Conservation (phyloP, 352 stramenopile genomes). For the Pythium grandisporangium region DNA sequence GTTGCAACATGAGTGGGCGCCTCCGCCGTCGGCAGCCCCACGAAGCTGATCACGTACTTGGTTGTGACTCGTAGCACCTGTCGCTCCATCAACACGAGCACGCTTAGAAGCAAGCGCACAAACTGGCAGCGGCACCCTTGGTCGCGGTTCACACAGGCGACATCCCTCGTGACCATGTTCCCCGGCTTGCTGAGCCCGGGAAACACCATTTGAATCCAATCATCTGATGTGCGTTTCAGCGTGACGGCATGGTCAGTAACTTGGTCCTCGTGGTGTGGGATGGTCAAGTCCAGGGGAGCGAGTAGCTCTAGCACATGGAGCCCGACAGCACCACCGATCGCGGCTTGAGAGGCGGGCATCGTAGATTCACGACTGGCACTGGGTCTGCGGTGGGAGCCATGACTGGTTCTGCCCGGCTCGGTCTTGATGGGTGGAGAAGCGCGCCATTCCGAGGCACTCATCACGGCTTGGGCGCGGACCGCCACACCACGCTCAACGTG, state of each 20-base stretch:
- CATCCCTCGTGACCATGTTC: neutral
- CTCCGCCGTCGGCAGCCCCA: neutral
- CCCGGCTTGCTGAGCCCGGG: conserved; percentile 4
- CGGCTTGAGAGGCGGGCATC: too few relatives aligned
- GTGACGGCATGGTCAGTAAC: conserved; percentile 1
- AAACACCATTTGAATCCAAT: conserved; percentile 2
- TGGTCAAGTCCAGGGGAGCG: neutral
- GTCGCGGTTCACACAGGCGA: neutral
- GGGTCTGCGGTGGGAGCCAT: too few relatives aligned
- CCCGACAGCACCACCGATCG: too few relatives aligned
- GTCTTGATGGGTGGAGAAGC: too few relatives aligned
- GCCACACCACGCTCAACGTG: too few relatives aligned
- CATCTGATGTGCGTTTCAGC: neutral
- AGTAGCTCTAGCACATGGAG: conserved; percentile 5
- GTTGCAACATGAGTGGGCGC: conserved; percentile 20
- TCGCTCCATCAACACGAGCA: conserved; percentile 36
- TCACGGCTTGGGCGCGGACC: too few relatives aligned
- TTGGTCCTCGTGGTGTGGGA: neutral
- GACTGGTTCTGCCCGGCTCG: too few relatives aligned
- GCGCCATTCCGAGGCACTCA: too few relatives aligned
- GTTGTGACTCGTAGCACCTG: conserved; percentile 21
- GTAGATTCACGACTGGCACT: too few relatives aligned
- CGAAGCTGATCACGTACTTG: conserved; percentile 30
- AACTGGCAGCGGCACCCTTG: conserved; percentile 34
- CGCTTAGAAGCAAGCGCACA: conserved; percentile 25